Evolutionary conservation across 2,329 filamentous ascomycete genomes (phyloP).

Genomic region (Ambrosiella beaveri): DNA sequence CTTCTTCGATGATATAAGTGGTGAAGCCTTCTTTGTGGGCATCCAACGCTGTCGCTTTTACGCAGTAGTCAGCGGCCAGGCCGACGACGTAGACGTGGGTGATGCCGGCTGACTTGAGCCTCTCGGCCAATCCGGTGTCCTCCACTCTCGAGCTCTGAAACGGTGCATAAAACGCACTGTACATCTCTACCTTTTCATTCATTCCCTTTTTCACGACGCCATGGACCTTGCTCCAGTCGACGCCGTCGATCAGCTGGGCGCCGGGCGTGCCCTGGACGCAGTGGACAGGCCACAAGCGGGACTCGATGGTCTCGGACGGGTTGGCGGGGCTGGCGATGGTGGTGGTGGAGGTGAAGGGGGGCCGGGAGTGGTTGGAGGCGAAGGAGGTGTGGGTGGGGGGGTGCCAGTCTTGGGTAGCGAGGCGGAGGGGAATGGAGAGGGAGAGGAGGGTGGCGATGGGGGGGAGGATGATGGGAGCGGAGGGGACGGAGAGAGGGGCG

Average conservation of each 20-base stretch:
- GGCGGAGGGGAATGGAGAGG: constrained; percentile 41
- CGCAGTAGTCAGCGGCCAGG: constrained; percentile 78
- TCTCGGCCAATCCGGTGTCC: constrained; percentile 44
- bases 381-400: constrained; percentile 75
- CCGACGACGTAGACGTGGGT: constrained; percentile 71
- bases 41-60: constrained; percentile 65
- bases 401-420: constrained; percentile 88
- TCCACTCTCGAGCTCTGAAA: constrained; percentile 44
- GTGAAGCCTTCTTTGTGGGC: constrained; percentile 57
- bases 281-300: constrained; percentile 75
- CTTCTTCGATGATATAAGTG: constrained; percentile 64
- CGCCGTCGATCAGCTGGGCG: constrained; percentile 54
- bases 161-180: constrained; percentile 75
- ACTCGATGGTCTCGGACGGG: constrained; percentile 42
- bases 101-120: constrained; percentile 39
- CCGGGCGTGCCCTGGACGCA: constrained; percentile 64
- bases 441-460: constrained; percentile 58
- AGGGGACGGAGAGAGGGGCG: constrained; percentile 63
- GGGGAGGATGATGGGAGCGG: constrained; percentile 41
- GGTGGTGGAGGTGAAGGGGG: constrained; percentile 48
- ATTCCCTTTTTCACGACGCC: constrained; percentile 61
- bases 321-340: constrained; percentile 52
- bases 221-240: constrained; percentile 45
- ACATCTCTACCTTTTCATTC: constrained; percentile 69
- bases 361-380: constrained; percentile 53